phyloP scores from a whole-genome alignment of 2,329 filamentous ascomycete genomes.

The Metarhizium rileyi region DNA sequence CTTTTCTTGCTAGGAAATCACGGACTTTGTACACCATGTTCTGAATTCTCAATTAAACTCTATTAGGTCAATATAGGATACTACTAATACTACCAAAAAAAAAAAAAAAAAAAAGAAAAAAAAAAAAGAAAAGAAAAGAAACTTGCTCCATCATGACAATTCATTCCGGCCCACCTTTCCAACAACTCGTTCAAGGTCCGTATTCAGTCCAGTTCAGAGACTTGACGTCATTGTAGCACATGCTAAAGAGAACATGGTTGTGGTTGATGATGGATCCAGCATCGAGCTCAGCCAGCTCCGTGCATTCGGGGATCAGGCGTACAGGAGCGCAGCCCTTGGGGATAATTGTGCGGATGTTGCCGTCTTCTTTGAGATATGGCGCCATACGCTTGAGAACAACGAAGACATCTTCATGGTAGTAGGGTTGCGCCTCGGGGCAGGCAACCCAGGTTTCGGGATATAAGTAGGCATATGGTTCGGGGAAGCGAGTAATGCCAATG shows the following conservation, averaged over 20 bases:
- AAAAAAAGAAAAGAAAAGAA: no score
- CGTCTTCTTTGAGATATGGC: slow-evolving; percentile 10
- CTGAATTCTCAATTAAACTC: no score
- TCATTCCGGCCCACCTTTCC: no score
- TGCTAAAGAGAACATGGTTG: slow-evolving; percentile 22
- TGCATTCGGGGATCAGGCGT: slow-evolving; percentile 31
- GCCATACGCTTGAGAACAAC: slow-evolving; percentile 26
- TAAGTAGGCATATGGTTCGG: slow-evolving; percentile 21
- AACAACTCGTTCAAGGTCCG: slow-evolving; percentile 2
- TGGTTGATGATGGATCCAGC: slow-evolving; percentile 25
- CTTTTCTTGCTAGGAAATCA: no score
- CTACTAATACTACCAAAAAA: no score
- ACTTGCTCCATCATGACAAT: no score
- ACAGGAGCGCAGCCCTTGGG: slow-evolving; percentile 31
- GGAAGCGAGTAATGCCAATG: slow-evolving; percentile 21
- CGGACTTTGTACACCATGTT: no score
- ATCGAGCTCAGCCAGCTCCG: slow-evolving; percentile 23
- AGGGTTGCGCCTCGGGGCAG: slow-evolving; percentile 29
- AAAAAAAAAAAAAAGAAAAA: no score
- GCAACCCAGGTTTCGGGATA: slow-evolving; percentile 26
- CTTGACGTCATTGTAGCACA: slow-evolving; percentile 30
- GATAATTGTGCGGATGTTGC: slow-evolving; percentile 13
- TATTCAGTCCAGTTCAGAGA: slow-evolving; percentile 28
- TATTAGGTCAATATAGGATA: no score
- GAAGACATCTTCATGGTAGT: slow-evolving; percentile 26